These are phyloP conservation scores for Xylariaceae sp. DNA, from an alignment of 2,329 filamentous ascomycete genomes.

Conservation along the genomic window DNA sequence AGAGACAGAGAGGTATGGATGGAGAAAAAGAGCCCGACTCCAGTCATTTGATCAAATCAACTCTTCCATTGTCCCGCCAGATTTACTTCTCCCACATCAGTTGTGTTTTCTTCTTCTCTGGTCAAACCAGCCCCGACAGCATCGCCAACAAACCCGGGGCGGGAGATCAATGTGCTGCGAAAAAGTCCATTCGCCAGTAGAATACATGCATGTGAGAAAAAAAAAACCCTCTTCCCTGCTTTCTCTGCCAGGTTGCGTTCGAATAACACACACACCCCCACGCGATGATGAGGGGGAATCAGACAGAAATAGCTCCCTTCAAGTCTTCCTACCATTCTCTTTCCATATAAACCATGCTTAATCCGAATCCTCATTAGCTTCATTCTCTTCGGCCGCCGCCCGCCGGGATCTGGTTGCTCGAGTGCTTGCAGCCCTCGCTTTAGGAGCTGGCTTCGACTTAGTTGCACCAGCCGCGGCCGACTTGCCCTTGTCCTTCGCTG, in stretches of 20 bases:
- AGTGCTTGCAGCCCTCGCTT: conserved; percentile 22
- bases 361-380: conserved; percentile 19
- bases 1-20: not conserved
- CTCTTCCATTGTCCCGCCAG: not conserved
- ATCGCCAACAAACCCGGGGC: not conserved
- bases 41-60: not conserved
- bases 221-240: too few species aligned
- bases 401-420: conserved; percentile 28
- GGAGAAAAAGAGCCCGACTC: too few species aligned
- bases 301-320: not conserved
- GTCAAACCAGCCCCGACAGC: too few species aligned
- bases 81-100: not conserved
- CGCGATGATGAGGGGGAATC: not conserved
- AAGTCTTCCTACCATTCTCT: not conserved
- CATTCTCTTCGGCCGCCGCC: conserved; percentile 20
- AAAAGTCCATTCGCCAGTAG: not conserved
- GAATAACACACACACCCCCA: not conserved
- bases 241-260: not conserved
- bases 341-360: not conserved
- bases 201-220: not conserved
- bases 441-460: conserved; percentile 23
- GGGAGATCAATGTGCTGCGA: too few species aligned
- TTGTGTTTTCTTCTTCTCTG: not conserved
- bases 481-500: conserved; percentile 26
- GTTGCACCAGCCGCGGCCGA: conserved; percentile 19